Conservation (phyloP, 805 yeast genomes). For the Metschnikowia matae region DNA sequence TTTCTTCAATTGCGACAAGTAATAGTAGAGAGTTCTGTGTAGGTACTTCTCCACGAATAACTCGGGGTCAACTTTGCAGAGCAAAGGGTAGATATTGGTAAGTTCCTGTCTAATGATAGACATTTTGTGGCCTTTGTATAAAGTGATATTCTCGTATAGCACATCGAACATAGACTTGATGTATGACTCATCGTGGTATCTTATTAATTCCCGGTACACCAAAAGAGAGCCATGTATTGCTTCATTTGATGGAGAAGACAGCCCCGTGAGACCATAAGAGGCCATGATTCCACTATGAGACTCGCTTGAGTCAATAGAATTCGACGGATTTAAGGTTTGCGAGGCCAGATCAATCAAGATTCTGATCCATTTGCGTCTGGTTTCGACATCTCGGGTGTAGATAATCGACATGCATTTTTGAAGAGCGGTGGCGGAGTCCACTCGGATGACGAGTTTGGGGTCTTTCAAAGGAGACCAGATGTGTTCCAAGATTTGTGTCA, state of each 20-base stretch:
- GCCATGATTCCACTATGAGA: slow-evolving; percentile 4
- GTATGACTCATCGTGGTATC: slow-evolving; percentile 64
- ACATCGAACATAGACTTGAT: slow-evolving; percentile 69
- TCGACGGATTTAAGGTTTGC: slow-evolving; percentile 42
- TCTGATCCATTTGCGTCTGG: slow-evolving; percentile 73
- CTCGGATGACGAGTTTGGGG: slow-evolving; percentile 65
- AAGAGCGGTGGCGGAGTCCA: slow-evolving; percentile 79
- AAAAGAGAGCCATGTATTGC: slow-evolving; percentile 83
- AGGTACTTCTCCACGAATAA: slow-evolving; percentile 76
- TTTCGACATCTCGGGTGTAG: slow-evolving; percentile 67
- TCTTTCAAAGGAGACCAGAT: slow-evolving; percentile 89
- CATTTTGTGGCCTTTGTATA: slow-evolving; percentile 74
- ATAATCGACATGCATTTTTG: slow-evolving; percentile 76
- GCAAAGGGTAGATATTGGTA: slow-evolving; percentile 74
- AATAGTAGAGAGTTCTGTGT: slow-evolving; percentile 73
- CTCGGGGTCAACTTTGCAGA: slow-evolving; percentile 74
- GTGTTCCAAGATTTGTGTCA: slow-evolving; percentile 71
- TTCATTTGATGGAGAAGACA: slow-evolving; percentile 43
- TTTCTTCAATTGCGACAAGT: slow-evolving; percentile 72
- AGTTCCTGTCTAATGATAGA: slow-evolving; percentile 76
- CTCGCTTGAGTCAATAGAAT: slow-evolving; percentile 10
- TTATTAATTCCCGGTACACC: slow-evolving; percentile 74
- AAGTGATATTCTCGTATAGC: slow-evolving; percentile 69
- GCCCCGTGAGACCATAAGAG: slow-evolving; percentile 8
- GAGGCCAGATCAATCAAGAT: slow-evolving; percentile 66